Base-by-base conservation (phyloP, 192 early-diverging fungal species). In the Lobosporangium transversale region DNA sequence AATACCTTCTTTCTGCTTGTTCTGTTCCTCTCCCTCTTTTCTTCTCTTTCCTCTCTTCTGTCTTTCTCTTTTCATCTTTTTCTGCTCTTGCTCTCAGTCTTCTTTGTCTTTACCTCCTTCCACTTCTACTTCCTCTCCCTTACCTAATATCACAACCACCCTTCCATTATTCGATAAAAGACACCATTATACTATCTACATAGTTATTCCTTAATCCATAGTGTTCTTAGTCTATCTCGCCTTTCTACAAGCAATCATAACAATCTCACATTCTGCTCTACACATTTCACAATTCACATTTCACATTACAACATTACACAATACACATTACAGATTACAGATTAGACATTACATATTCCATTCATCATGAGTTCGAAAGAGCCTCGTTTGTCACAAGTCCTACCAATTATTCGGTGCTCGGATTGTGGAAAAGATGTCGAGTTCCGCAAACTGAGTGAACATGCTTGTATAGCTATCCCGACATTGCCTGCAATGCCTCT, bases 371-470 rank as follows among this genome's bases (percentile, higher is more conserved):
- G 56, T 12, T 40, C 55, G 42, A 66, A 56, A 47, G 73, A 76
- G 51, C 68, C 82, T 30, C 85, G 86, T 35, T 80, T 86, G 30
- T 85, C 83, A 30, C 85, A 88, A 76, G 58, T 88, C 40, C 63
- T 88, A 27, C 83, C 84, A 7, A 71, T 82, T 33, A 81, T 88
- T 37, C 84, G 84, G 36, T 88, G 86, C 66, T 83, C 83, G 36
- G 83, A 86, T 68, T 88, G 86, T 82, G 86, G 85, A 21, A 53
- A 78, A 50, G 79, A 84, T 57, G 81, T 88, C 44, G 85, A 84
- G 51, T 81, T 88, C 42, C 70, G 82, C 26, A 53, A 55, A 18
- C 56, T 88, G 11, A 83, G 82, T 18, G 79, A 83, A 52, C 87
- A 88, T 70, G 56, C 86, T 17, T 88, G 87, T 51, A 64, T 81